Conservation (phyloP, 352 stramenopile genomes). For the Phytophthora macrochlamydospora region DNA sequence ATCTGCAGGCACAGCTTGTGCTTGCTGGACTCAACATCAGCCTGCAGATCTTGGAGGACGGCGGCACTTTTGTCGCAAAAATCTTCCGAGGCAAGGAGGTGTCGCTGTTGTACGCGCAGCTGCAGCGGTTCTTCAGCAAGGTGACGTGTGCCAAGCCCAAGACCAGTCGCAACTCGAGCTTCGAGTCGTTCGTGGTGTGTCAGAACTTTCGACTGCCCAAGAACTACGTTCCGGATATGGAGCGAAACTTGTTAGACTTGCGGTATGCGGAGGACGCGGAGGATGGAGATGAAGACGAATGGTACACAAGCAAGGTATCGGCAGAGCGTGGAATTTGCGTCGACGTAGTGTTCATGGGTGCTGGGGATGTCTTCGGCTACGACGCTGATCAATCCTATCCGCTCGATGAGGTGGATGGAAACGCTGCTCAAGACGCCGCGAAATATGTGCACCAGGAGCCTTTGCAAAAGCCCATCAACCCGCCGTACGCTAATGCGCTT, state of each 20-base stretch:
- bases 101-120: conserved; percentile 71
- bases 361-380: conserved; percentile 78
- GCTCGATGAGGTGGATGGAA: conserved; percentile 44
- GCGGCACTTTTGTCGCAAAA: conserved; percentile 86
- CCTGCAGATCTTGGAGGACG: conserved; percentile 71
- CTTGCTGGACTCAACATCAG: conserved; percentile 83
- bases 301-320: conserved; percentile 39
- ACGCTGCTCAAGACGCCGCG: conserved; percentile 5
- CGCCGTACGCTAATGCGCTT: conserved; percentile 79
- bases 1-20: conserved; percentile 81
- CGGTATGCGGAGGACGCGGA: conserved; percentile 60
- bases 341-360: conserved; percentile 72
- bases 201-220: conserved; percentile 61
- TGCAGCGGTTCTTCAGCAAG: conserved; percentile 68
- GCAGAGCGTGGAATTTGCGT: conserved; percentile 53
- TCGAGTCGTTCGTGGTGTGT: conserved; percentile 85
- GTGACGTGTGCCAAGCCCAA: conserved; percentile 88
- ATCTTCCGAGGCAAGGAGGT: conserved; percentile 86
- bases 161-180: conserved; percentile 83
- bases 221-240: conserved; percentile 65
- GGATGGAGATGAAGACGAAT: conserved; percentile 31
- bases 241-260: conserved; percentile 73
- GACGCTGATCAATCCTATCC: conserved; percentile 88
- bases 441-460: conserved; percentile 78
- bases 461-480: conserved; percentile 87